Evolutionary conservation across 2,329 filamentous ascomycete genomes (phyloP), one percentile per base, ranked within the genome.

Genomic region (Curvularia sp.): DNA sequence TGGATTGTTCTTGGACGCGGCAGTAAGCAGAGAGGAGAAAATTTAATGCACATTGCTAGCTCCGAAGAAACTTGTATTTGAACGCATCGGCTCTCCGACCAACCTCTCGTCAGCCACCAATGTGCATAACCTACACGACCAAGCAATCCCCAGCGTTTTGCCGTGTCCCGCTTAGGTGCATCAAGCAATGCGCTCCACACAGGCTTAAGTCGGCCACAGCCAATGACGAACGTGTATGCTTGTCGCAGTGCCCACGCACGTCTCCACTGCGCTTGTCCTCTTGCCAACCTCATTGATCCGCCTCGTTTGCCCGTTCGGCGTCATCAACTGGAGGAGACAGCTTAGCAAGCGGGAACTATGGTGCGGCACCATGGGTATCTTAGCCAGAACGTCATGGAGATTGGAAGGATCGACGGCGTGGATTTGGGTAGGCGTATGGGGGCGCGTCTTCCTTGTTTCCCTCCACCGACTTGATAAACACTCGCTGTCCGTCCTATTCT

Each of bases 141-240:
- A 33, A 31, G n/a, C 26, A 31, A 38, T 24, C n/a, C 26, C 24
- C 38, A 46, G 31, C 31, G 30, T 46, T 13, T 49, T 44, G 49
- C 43, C 39, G 38, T 46, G 46, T 41, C n/a, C 39, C 24, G 52
- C 52, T 58, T 58, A 50, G 51, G 38, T 46, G 56, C 46, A 49
- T 55, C 56, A 58, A 58, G 56, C 31, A 31, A 31, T 44, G 50
- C 30, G 53, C 33, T 51, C 38, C 55, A 35, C 39, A 46, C 30
- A 54, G 33, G 49, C 35, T 48, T 53, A 53, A 57, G 26, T 26
- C 48, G 20, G 20, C 48, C 5, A 12, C 26, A 55, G 35, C 56
- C 56, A 58, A 58, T 50, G 13, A 20, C 39, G 43, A 20, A 22
- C 46, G 28, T 13, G 30, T 18, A 9, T 24, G 44, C 48, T 44